Conservation (phyloP, 2,329 filamentous ascomycete species). For the Blastomyces parvus region DNA sequence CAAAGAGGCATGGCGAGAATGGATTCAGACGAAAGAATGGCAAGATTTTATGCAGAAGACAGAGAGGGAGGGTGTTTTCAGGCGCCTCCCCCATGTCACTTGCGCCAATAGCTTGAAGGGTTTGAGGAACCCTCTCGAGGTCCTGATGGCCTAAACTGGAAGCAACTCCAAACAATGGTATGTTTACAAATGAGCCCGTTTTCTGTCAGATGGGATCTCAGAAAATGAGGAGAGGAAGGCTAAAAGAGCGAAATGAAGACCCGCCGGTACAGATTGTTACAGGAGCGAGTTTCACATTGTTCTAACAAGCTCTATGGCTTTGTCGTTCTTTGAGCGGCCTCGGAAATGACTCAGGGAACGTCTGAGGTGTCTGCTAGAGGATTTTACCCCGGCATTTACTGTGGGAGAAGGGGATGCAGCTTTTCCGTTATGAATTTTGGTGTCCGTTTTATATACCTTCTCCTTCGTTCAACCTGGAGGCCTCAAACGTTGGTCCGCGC, state of each 20-base stretch:
- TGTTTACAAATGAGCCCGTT: background rate
- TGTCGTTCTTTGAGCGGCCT: background rate
- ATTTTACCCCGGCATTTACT: background rate
- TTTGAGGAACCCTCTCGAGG: slow-evolving; percentile 21
- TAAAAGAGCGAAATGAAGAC: background rate
- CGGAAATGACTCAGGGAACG: background rate
- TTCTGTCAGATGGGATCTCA: background rate
- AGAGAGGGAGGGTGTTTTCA: slow-evolving; percentile 20
- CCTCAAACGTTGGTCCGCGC: background rate
- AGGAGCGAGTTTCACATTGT: background rate
- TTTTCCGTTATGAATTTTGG: background rate
- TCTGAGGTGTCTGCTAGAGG: background rate
- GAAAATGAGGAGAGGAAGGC: background rate
- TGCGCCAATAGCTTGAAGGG: slow-evolving; percentile 23
- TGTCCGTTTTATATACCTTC: background rate
- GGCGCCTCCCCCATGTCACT: slow-evolving; percentile 22
- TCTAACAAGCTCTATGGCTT: background rate
- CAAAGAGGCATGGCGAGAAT: slow-evolving; percentile 20
- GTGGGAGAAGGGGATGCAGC: background rate
- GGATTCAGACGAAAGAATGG: slow-evolving; percentile 21
- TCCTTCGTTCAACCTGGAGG: background rate
- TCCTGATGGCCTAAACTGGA: slow-evolving; percentile 8
- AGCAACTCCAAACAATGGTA: background rate
- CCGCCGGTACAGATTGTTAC: background rate
- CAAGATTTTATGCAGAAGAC: slow-evolving; percentile 22